Evolutionary conservation across 2,329 filamentous ascomycete species (phyloP).

Genomic region (Calonectria pauciramosa): DNA sequence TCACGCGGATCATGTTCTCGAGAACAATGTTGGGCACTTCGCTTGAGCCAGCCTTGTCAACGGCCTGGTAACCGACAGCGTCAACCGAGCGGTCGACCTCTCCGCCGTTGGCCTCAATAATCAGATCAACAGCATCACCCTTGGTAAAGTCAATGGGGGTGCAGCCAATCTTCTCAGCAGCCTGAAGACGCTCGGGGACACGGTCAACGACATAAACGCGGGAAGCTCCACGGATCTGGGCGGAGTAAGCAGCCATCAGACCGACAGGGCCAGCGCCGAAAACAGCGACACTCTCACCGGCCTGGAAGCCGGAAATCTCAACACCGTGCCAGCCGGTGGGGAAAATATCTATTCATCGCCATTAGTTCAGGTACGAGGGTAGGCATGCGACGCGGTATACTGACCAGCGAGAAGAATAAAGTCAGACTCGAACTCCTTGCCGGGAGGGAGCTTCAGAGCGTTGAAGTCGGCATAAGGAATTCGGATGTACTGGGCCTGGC

Average conservation of each 20-base stretch:
- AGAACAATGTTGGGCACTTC: slow-evolving; percentile 75
- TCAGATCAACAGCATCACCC: slow-evolving; percentile 71
- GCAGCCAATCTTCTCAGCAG: slow-evolving; percentile 73
- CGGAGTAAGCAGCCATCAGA: slow-evolving; percentile 76
- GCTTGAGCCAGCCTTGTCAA: slow-evolving; percentile 66
- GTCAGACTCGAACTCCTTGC: slow-evolving; percentile 72
- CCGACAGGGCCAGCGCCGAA: slow-evolving; percentile 77
- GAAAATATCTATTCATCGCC: slow-evolving; percentile 46
- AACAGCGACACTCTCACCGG: slow-evolving; percentile 74
- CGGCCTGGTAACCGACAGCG: slow-evolving; percentile 76
- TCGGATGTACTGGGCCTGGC: slow-evolving; percentile 74
- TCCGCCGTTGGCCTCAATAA: slow-evolving; percentile 69
- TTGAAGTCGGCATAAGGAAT: slow-evolving; percentile 79
- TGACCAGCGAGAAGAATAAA: slow-evolving; percentile 64
- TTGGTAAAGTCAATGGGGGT: slow-evolving; percentile 73
- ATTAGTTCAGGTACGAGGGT: not conserved
- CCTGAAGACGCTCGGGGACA: slow-evolving; percentile 69
- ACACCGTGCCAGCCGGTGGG: slow-evolving; percentile 68
- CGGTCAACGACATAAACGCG: slow-evolving; percentile 74
- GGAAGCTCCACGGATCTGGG: slow-evolving; percentile 70
- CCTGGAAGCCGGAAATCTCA: slow-evolving; percentile 69
- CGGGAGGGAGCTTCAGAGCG: slow-evolving; percentile 70
- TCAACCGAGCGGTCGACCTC: slow-evolving; percentile 76
- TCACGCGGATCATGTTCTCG: slow-evolving; percentile 74
- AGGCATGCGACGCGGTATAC: not conserved